These are phyloP conservation scores for Dryadomyces sulphureus DNA, from an alignment of 2,329 filamentous ascomycete species.

Conservation along the genomic window DNA sequence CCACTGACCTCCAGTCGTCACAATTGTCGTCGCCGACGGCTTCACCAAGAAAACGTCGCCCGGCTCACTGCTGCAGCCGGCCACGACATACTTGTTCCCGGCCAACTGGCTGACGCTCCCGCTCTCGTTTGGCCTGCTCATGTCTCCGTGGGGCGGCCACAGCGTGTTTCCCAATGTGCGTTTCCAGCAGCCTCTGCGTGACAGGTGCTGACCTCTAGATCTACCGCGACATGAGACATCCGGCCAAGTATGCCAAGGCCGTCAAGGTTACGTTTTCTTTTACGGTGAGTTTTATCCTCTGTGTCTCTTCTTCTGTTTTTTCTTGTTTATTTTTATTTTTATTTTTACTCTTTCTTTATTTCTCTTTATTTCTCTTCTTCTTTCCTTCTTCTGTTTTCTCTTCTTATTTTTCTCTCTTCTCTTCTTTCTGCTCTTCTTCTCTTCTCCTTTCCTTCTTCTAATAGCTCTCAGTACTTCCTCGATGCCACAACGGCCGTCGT, in stretches of 20 bases:
- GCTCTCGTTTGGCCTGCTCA: conserved; percentile 76
- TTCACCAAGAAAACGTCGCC: conserved; percentile 64
- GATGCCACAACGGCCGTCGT: conserved; percentile 71
- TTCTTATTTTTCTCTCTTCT: too few relatives aligned
- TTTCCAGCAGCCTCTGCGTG: neutral
- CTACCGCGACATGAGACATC: conserved; percentile 53
- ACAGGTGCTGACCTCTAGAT: conserved; percentile 26
- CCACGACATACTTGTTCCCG: conserved; percentile 68
- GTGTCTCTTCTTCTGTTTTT: too few relatives aligned
- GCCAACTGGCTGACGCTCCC: conserved; percentile 77
- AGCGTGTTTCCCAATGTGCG: conserved; percentile 64
- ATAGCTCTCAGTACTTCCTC: conserved; percentile 47
- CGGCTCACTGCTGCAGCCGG: conserved; percentile 71
- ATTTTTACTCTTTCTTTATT: too few relatives aligned
- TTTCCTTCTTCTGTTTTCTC: too few relatives aligned
- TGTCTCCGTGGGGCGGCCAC: conserved; percentile 56
- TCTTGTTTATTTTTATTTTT: too few relatives aligned
- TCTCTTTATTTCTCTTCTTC: too few relatives aligned
- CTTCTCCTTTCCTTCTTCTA: neutral
- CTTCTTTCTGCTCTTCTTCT: too few relatives aligned
- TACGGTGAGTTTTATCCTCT: conserved; percentile 21
- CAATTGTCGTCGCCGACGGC: conserved; percentile 74
- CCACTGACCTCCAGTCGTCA: conserved; percentile 45
- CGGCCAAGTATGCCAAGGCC: conserved; percentile 54
- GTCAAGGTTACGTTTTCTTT: conserved; percentile 15